phyloP scores from a whole-genome alignment of 2,329 filamentous ascomycete species.

The Pseudofabraea citricarpa region DNA sequence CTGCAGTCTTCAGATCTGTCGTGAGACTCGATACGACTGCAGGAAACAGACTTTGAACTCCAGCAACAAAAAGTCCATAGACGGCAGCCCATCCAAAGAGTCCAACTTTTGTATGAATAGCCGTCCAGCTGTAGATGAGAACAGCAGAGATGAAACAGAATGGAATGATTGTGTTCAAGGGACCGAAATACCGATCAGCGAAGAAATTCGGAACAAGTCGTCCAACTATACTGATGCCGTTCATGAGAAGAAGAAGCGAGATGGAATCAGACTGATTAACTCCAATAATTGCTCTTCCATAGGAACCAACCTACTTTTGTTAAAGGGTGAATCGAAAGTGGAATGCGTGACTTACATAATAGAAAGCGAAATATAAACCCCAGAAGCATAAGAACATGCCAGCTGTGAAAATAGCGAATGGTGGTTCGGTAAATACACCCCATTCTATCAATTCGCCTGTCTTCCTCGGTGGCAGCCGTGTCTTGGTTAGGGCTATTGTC shows the following conservation, averaged over 20 bases:
- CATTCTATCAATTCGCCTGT: conserved; percentile 35
- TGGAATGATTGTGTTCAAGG: conserved; percentile 46
- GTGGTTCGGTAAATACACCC: conserved; percentile 33
- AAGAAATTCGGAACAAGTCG: conserved; percentile 43
- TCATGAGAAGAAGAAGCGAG: conserved; percentile 44
- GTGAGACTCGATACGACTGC: conserved; percentile 42
- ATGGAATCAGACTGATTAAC: conserved; percentile 35
- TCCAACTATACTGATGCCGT: conserved; percentile 45
- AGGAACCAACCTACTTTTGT: conserved; percentile 28
- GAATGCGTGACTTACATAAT: conserved; percentile 22
- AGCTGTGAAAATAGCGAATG: conserved; percentile 36
- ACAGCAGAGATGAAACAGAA: conserved; percentile 9
- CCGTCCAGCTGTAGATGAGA: conserved; percentile 40
- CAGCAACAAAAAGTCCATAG: conserved; percentile 43
- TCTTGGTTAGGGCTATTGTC: conserved; percentile 25
- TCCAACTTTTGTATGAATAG: conserved; percentile 31
- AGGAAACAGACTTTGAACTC: conserved; percentile 44
- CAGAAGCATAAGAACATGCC: conserved; percentile 35
- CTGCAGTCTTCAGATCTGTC: conserved; percentile 43
- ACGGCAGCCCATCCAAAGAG: conserved; percentile 42
- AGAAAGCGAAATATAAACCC: conserved; percentile 39
- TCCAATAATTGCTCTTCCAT: conserved; percentile 11
- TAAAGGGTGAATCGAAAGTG: neutral
- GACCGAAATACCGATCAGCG: conserved; percentile 43
- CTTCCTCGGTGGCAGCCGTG: conserved; percentile 21